A percentile compares a stretch with the other conserved stretches of the same genome.
These are phyloP conservation scores for Parascedosporium putredinis DNA, from an alignment of 2,329 filamentous ascomycete species.

Conservation along the genomic window DNA sequence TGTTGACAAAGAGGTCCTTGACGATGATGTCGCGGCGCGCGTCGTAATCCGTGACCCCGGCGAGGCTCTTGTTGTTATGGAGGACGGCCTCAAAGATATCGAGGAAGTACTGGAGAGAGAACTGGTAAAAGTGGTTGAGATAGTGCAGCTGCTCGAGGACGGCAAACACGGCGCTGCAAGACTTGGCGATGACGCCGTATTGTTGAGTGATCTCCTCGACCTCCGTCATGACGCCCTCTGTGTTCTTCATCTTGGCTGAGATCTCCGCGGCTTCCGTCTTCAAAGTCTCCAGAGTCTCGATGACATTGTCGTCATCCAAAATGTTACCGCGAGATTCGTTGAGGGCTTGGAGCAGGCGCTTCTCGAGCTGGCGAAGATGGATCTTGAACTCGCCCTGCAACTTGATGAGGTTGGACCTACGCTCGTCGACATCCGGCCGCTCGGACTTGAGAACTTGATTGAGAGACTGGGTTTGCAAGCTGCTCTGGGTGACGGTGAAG, in stretches of 20 bases:
- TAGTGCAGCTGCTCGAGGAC: slow-evolving; percentile 95
- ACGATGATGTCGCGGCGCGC: slow-evolving; percentile 81
- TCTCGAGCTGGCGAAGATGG: slow-evolving; percentile 92
- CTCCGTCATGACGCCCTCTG: slow-evolving; percentile 95
- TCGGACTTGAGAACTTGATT: slow-evolving; percentile 97
- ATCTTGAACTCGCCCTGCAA: slow-evolving; percentile 98
- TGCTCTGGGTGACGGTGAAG: slow-evolving; percentile 98
- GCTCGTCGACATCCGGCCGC: slow-evolving; percentile 91
- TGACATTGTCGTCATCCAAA: slow-evolving; percentile 94
- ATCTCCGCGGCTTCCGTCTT: slow-evolving; percentile 98
- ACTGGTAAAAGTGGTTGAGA: slow-evolving; percentile 98
- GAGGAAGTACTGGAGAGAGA: slow-evolving; percentile 95
- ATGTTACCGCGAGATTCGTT: slow-evolving; percentile 98
- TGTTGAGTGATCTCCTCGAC: slow-evolving; percentile 92
- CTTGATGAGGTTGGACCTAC: slow-evolving; percentile 94
- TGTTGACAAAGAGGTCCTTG: slow-evolving; percentile 79
- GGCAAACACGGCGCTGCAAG: slow-evolving; percentile 95
- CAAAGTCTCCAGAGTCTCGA: slow-evolving; percentile 91
- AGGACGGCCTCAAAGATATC: slow-evolving; percentile 95
- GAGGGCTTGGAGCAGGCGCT: slow-evolving; percentile 82
- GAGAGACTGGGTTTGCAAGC: slow-evolving; percentile 92
- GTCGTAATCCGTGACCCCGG: slow-evolving; percentile 62
- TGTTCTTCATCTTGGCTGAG: slow-evolving; percentile 89
- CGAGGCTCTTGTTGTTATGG: slow-evolving; percentile 64
- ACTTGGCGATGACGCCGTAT: slow-evolving; percentile 85